Evolutionary conservation across 345 rosid genomes (phyloP), one percentile per base, ranked within the genome.

Genomic region (Erodium maritimum): DNA sequence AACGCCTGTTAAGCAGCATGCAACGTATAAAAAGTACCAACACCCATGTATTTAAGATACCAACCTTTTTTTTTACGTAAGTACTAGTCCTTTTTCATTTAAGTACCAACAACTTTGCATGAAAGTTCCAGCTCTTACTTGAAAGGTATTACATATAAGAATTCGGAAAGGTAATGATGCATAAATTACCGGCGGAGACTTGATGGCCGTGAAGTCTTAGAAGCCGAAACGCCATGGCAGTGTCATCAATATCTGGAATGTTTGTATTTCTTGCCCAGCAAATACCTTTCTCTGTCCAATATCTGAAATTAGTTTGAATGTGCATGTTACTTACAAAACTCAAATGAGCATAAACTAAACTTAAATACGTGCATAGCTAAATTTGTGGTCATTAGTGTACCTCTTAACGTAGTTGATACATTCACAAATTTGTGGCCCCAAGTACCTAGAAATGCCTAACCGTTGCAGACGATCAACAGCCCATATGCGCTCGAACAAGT

Each of bases 161-260:
- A n/a, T n/a, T n/a, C n/a, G n/a, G n/a, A n/a, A n/a, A n/a, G n/a
- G n/a, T n/a, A n/a, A n/a, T n/a, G n/a, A n/a, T n/a, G n/a, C n/a
- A n/a, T n/a, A n/a, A n/a, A n/a, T n/a, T 78, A 93, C 99, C 91
- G 0, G 97, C 76, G 29, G 88, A 83, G 65, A 93, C 91, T 3
- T 79, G 68, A 66, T 83, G 70, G 24, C 97, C 99, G 60, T 85
- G 79, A 51, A 80, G 69, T 61, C 99, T 78, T 37, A 90, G 64
- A 19, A 87, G 64, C 58, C 97, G 72, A 70, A 93, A 93, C 23
- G 86, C 99, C 99, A 93, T 93, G 46, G 97, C 77, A 1, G 97
- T 93, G 59, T 87, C 96, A 52, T 93, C 99, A 37, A 93, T 73
- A 46, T 93, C 99, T 37, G 75, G 85, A 37, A 93, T 83, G 42